Evolutionary conservation across 257 asterid genomes (phyloP).

Genomic region (Solanum sejunctum): DNA sequence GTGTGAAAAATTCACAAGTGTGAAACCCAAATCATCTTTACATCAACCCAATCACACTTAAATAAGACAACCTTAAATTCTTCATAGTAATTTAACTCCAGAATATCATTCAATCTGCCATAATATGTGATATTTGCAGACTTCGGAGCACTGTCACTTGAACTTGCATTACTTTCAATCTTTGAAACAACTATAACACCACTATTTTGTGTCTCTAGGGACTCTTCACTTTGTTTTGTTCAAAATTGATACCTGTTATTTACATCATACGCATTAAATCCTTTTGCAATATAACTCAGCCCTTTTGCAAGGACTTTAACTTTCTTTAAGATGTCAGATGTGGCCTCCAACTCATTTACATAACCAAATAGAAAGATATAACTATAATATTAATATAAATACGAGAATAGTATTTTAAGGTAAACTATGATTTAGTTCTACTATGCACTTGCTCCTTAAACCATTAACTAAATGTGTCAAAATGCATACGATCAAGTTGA

Average conservation of each 20-base stretch:
- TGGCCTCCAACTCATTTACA: background rate
- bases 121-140: background rate
- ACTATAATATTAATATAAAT: background rate
- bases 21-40: background rate
- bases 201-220: background rate
- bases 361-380: background rate
- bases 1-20: too few species aligned
- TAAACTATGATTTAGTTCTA: background rate
- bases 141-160: too few species aligned
- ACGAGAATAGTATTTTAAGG: background rate
- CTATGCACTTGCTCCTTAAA: too few species aligned
- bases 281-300: background rate
- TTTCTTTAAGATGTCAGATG: too few species aligned
- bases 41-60: background rate
- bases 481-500: too few species aligned
- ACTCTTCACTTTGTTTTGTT: background rate
- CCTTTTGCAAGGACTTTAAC: background rate
- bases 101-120: background rate
- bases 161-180: too few species aligned
- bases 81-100: background rate
- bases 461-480: too few species aligned
- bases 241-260: background rate
- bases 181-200: background rate
- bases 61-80: background rate
- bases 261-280: background rate